Conservation (phyloP, 2,329 filamentous ascomycete species). For the Cladosporium sp. region DNA sequence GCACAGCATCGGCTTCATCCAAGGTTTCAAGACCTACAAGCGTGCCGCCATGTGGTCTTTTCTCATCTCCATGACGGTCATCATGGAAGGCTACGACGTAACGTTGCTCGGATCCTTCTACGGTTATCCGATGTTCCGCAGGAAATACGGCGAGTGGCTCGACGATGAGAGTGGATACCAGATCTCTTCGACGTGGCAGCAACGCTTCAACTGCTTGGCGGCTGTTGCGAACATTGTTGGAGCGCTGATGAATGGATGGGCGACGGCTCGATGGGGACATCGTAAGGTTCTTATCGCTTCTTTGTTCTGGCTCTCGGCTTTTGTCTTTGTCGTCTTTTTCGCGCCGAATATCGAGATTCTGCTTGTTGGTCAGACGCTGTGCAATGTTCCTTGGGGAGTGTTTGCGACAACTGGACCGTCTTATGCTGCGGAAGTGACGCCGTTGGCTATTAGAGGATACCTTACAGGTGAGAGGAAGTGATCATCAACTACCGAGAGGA, state of each 20-base stretch:
- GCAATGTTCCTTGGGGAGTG: conserved; percentile 57
- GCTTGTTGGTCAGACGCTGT: conserved; percentile 50
- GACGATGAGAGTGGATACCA: conserved; percentile 33
- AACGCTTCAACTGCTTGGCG: conserved; percentile 53
- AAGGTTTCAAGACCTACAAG: conserved; percentile 78
- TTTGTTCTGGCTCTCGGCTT: conserved; percentile 25
- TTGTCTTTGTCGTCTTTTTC: conserved; percentile 55
- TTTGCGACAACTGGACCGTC: conserved; percentile 58
- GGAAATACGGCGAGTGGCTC: conserved; percentile 35
- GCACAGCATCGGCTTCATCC: conserved; percentile 53
- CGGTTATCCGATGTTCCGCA: conserved; percentile 28
- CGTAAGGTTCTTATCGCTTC: conserved; percentile 3
- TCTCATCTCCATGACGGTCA: conserved; percentile 31
- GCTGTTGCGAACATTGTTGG: conserved; percentile 28
- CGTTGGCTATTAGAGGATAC: conserved; percentile 36
- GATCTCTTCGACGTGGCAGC: conserved; percentile 55
- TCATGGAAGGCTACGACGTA: conserved; percentile 41
- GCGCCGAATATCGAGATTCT: conserved; percentile 38
- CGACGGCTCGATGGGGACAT: conserved; percentile 8
- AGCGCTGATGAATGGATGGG: conserved; percentile 3
- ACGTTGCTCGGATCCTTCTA: conserved; percentile 32
- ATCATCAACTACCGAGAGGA: neutral
- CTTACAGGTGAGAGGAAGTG: conserved; percentile 42
- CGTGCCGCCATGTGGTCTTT: conserved; percentile 77
- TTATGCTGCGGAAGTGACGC: conserved; percentile 51